Conservation (phyloP, 2,329 filamentous ascomycete genomes). For the Cladophialophora immunda region DNA sequence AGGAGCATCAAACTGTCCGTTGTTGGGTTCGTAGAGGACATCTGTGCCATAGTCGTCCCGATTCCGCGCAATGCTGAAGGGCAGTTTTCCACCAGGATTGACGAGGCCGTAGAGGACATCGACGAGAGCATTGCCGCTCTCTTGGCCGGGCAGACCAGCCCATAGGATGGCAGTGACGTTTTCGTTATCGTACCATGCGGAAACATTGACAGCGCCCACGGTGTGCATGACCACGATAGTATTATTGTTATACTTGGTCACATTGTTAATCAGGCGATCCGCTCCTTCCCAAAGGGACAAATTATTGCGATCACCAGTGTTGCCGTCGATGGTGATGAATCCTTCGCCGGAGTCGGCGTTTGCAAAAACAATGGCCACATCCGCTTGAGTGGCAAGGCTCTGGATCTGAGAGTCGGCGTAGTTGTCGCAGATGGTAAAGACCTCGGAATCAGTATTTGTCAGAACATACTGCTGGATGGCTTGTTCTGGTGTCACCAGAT, state of each 20-base stretch:
- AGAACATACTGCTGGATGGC: constrained; percentile 73
- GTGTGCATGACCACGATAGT: constrained; percentile 93
- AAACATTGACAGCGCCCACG: constrained; percentile 78
- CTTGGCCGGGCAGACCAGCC: constrained; percentile 77
- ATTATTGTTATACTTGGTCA: constrained; percentile 80
- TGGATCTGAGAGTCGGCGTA: constrained; percentile 62
- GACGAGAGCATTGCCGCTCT: constrained; percentile 77
- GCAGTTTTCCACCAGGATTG: constrained; percentile 69
- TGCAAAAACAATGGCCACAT: constrained; percentile 79
- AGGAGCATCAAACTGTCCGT: constrained; percentile 60
- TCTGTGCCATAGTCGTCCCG: constrained; percentile 65
- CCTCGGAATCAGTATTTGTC: constrained; percentile 68
- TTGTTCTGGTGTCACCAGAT: constrained; percentile 68
- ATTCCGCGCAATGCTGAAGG: constrained; percentile 67
- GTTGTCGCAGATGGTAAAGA: constrained; percentile 68
- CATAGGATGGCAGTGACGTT: constrained; percentile 80
- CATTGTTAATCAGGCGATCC: constrained; percentile 81
- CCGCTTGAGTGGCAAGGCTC: constrained; percentile 60
- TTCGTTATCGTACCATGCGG: constrained; percentile 66
- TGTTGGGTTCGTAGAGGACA: constrained; percentile 66
- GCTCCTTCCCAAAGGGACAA: constrained; percentile 87
- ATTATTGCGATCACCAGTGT: constrained; percentile 89
- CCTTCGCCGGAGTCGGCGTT: constrained; percentile 89
- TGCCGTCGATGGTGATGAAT: constrained; percentile 82
- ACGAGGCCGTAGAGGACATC: constrained; percentile 76